Base-by-base conservation (phyloP, 225 moss, liverwort and hornwort genomes). In the Bryum argenteum region DNA sequence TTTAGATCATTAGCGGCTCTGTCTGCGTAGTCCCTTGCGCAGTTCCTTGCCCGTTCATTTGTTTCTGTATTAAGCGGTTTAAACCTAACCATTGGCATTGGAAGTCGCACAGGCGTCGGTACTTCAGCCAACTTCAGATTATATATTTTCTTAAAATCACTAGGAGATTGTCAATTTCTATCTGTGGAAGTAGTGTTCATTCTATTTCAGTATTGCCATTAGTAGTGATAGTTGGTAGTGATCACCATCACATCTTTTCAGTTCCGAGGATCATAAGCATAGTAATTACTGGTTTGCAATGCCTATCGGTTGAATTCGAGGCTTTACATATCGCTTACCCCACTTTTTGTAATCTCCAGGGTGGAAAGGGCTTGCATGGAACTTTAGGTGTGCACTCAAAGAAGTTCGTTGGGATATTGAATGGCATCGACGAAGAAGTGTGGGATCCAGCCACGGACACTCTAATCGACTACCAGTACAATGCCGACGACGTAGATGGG, bases 351-450 rank as follows among this genome's bases (percentile, higher is more conserved):
- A 20, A 20, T 58, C 61, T 18, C 70, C 73, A 97, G 96, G 93
- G 83, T 70, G 96, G 96, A 43, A 87, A 87, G 69, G 96, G 96
- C n/a, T 82, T 97, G 82, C 91, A 97, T 33, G 85, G 79, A 23
- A 97, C 93, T 11, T 51, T 97, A 59, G 86, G 83, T 71, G 82
- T 71, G 16, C 93, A 97, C 67, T 84, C 78, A 43, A 86, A 82
- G 81, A 97, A 94, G 70, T 97, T 97, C 72, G 74, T 86, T 48
- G 96, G 96, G 51, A 69, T 97, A 69, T 42, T 97, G 63, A 97
- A 97, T 79, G 96, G 96, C 73, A 97, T 97, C 54, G 96, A 97
- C 62, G 89, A 94, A 44, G 96, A 97, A 73, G 83, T 85, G 48
- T 97, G 96, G 93, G 81, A 97, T 77, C 94, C 96, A 76, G 83